Base-by-base conservation (phyloP, 2,329 filamentous ascomycete species). In the Fusarium equiseti region DNA sequence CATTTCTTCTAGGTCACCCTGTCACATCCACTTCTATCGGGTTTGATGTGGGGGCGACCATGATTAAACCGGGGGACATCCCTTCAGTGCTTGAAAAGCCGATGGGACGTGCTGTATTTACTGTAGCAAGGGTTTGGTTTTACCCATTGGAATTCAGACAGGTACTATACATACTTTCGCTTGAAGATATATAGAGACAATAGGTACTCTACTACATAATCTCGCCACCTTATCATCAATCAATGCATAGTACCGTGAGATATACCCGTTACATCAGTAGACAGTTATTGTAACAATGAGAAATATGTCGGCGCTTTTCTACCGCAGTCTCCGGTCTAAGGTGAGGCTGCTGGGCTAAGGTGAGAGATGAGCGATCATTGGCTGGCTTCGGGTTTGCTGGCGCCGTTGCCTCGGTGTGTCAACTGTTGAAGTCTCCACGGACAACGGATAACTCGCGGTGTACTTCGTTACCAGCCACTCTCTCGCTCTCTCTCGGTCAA, bases 371-470 rank as follows among this genome's bases (percentile, higher is more conserved):
- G 60, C 43, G 53, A 57, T 46, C 20, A 59, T 66, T 53, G 51
- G 55, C 49, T 53, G 31, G 45, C 38, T 59, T 70, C 46, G 57
- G 55, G 20, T 35, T 59, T 62, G 61, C 20, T 24, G 53, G 43
- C 64, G 60, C 63, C 55, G 59, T 58, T 71, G 59, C 50, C 55
- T 75, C 73, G 68, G 73, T 74, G 73, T 72, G 68, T 56, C 68
- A 71, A 66, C 52, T 48, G 54, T 45, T 51, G 46, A 73, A 73
- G 46, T 61, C 58, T 42, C 69, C 46, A 60, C 62, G 69, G 63
- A 32, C 66, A 65, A 68, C 63, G 69, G 63, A 38, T 67, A 65
- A 68, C 45, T 71, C 63, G 60, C 68, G 68, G 68, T 71, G 68
- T 55, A 63, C 67, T 29, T 26, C 3, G 12, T 18, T 42, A 53